phyloP scores from a whole-genome alignment of 371 early-diverging fungal species.

The Paraphysoderma sedebokerense region DNA sequence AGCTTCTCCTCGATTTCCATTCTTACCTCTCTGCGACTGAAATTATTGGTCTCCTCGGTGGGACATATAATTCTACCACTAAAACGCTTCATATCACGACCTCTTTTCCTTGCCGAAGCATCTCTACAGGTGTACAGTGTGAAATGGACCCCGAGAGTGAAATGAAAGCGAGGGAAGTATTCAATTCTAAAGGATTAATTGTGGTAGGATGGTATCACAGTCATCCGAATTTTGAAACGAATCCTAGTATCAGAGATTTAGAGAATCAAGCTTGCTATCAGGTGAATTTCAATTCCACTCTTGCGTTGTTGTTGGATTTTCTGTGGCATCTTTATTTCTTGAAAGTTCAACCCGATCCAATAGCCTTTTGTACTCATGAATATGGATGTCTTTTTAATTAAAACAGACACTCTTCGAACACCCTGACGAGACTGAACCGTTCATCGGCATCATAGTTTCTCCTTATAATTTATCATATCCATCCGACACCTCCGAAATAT shows the following conservation, averaged over 20 bases:
- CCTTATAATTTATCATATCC: too few species aligned
- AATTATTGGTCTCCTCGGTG: conserved; percentile 26
- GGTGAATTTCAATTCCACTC: conserved; percentile 4
- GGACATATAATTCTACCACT: conserved; percentile 23
- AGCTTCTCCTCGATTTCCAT: conserved; percentile 40
- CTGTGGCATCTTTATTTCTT: conserved; percentile 3
- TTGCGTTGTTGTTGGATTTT: conserved; percentile 1
- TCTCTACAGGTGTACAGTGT: conserved; percentile 49
- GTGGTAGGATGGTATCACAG: conserved; percentile 35
- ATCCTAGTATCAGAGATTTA: conserved; percentile 20
- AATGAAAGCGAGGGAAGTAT: conserved; percentile 16
- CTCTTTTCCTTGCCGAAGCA: conserved; percentile 48
- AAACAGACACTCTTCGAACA: conserved; percentile 35
- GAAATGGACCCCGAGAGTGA: conserved; percentile 28
- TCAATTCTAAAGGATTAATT: conserved; percentile 5
- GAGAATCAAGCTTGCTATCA: conserved; percentile 25
- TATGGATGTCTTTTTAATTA: conserved; percentile 1
- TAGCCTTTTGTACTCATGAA: background rate
- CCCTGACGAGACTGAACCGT: conserved; percentile 53
- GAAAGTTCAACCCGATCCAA: background rate
- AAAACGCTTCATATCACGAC: conserved; percentile 23
- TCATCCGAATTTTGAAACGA: conserved; percentile 26
- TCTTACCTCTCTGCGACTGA: conserved; percentile 23
- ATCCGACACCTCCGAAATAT: too few species aligned
- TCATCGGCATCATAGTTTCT: conserved; percentile 61